These are phyloP conservation scores for Chaetomidium leptoderma DNA, from an alignment of 495 filamentous ascomycete genomes.

Conservation along the genomic window DNA sequence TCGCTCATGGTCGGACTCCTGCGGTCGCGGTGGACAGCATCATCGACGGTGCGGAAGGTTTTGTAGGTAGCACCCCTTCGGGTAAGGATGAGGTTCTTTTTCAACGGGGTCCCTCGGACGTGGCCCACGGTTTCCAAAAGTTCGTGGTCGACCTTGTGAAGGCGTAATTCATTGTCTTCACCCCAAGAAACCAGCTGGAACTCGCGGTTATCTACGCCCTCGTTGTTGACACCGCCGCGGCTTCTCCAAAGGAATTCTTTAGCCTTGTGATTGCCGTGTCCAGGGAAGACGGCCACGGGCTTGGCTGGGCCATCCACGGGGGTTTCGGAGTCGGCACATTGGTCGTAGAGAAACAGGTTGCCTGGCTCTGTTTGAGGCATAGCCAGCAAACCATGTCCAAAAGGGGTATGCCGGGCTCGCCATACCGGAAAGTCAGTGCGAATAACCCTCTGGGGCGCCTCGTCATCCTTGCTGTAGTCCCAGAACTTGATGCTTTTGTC, in stretches of 20 bases:
- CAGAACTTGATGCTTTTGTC: constrained; percentile 94
- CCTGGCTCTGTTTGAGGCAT: constrained; percentile 88
- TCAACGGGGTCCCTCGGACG: constrained; percentile 59
- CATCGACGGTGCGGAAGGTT: constrained; percentile 65
- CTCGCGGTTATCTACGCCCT: constrained; percentile 78
- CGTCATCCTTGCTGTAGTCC: constrained; percentile 65
- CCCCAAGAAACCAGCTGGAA: constrained; percentile 95
- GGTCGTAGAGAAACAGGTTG: constrained; percentile 81
- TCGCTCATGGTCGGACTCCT: constrained; percentile 49
- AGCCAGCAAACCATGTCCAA: constrained; percentile 78
- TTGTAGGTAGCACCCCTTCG: constrained; percentile 81
- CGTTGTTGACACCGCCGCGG: constrained; percentile 62
- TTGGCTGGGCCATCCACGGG: constrained; percentile 44
- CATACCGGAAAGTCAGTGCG: constrained; percentile 82
- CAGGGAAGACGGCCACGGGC: constrained; percentile 70
- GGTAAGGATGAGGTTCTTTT: constrained; percentile 66
- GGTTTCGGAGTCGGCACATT: constrained; percentile 42
- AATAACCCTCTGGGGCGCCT: constrained; percentile 68
- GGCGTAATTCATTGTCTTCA: constrained; percentile 72
- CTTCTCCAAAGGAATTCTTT: constrained; percentile 93
- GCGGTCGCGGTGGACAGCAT: constrained; percentile 43
- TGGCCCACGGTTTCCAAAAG: constrained; percentile 71
- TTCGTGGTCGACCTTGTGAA: constrained; percentile 68
- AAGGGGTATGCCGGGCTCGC: constrained; percentile 91
- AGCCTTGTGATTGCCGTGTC: constrained; percentile 74